Evolutionary conservation across 2,329 filamentous ascomycete species (phyloP).

Genomic region (Passalora sequoiae): DNA sequence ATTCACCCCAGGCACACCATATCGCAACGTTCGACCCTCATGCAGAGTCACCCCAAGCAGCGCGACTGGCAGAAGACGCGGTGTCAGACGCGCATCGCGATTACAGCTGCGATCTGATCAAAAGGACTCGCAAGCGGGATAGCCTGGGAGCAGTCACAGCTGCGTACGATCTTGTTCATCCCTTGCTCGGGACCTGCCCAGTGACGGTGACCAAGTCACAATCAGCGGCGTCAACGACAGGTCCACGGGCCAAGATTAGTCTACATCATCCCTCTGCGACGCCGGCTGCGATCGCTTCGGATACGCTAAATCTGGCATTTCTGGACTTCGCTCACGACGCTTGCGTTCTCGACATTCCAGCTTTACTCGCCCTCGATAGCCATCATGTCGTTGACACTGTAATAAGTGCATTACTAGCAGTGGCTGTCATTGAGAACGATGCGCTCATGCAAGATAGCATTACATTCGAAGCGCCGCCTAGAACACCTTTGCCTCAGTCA

Average conservation of each 20-base stretch:
- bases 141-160: conserved; percentile 29
- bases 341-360: conserved; percentile 42
- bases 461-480: conserved; percentile 32
- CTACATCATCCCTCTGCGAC: conserved; percentile 39
- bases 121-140: conserved; percentile 40
- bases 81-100: conserved; percentile 60
- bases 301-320: conserved; percentile 39
- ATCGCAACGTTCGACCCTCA: conserved; percentile 64
- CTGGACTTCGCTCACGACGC: conserved; percentile 42
- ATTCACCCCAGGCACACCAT: conserved; percentile 40
- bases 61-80: conserved; percentile 54
- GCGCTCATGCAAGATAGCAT: conserved; percentile 26
- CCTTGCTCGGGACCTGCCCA: conserved; percentile 40
- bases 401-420: conserved; percentile 40
- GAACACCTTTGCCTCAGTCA: conserved; percentile 12
- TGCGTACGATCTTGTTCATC: conserved; percentile 44
- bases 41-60: conserved; percentile 58
- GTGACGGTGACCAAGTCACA: conserved; percentile 39
- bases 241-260: conserved; percentile 28
- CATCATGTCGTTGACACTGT: conserved; percentile 44
- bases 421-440: conserved; percentile 43
- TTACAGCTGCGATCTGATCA: conserved; percentile 67
- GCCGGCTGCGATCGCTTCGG: conserved; percentile 37
- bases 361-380: conserved; percentile 40
- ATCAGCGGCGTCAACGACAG: conserved; percentile 8